These are phyloP conservation scores for Plasmopara muralis DNA, from an alignment of 352 stramenopile species.

Conservation along the genomic window DNA sequence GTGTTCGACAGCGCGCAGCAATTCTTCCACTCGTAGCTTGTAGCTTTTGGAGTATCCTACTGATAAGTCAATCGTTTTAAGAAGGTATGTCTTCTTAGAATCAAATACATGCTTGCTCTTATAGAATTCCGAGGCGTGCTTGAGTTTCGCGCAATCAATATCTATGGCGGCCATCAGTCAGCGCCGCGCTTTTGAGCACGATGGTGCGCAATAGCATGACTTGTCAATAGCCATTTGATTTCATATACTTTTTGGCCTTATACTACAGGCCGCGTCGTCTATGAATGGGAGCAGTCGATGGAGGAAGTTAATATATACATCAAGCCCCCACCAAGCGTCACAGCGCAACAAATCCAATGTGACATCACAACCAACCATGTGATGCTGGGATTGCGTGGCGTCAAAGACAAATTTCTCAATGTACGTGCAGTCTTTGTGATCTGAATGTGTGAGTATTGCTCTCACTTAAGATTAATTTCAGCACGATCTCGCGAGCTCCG, in stretches of 20 bases:
- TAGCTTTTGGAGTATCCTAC: too few relatives aligned
- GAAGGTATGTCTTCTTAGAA: too few relatives aligned
- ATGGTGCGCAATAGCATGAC: conserved; percentile 29
- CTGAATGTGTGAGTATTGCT: not conserved
- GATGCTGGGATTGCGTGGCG: conserved; percentile 83
- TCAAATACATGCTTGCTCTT: too few relatives aligned
- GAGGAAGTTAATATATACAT: conserved; percentile 96
- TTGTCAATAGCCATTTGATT: not conserved
- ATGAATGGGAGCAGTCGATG: conserved; percentile 96
- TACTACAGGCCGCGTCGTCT: conserved; percentile 73
- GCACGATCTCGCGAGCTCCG: conserved; percentile 88
- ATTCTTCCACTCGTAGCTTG: too few relatives aligned
- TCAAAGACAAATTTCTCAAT: conserved; percentile 90
- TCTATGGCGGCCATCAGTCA: conserved; percentile 34
- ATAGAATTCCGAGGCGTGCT: too few relatives aligned
- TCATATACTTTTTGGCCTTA: not conserved
- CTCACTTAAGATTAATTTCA: conserved; percentile 19
- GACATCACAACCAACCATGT: conserved; percentile 88
- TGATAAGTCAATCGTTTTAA: too few relatives aligned
- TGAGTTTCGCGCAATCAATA: not conserved
- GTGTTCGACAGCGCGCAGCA: conserved; percentile 50
- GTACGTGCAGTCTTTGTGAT: conserved; percentile 23
- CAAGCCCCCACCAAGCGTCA: conserved; percentile 78
- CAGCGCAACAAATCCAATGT: conserved; percentile 77
- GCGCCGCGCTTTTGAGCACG: conserved; percentile 64